phyloP scores from a whole-genome alignment of 2,329 filamentous ascomycete genomes.

The Fusarium brevicatenulatum region DNA sequence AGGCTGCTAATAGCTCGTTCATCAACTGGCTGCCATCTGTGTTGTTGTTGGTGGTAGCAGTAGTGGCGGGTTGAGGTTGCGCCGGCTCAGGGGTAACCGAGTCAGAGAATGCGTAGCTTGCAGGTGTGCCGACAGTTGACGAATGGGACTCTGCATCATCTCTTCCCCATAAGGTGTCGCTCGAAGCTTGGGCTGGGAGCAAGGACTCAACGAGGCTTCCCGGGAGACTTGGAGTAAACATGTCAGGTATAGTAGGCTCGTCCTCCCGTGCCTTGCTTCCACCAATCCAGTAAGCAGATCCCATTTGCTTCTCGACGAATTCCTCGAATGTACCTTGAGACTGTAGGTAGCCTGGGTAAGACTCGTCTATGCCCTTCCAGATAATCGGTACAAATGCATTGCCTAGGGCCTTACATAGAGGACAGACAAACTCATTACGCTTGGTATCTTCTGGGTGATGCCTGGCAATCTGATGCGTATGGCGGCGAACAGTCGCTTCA shows the following conservation, averaged over 20 bases:
- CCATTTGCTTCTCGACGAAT: slow-evolving; percentile 72
- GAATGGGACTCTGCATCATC: slow-evolving; percentile 50
- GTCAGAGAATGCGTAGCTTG: slow-evolving; percentile 56
- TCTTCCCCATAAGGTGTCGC: slow-evolving; percentile 55
- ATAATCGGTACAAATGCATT: slow-evolving; percentile 95
- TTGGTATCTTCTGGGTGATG: slow-evolving; percentile 87
- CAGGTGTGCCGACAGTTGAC: slow-evolving; percentile 51
- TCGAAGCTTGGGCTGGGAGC: slow-evolving; percentile 51
- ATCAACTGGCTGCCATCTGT: slow-evolving; percentile 48
- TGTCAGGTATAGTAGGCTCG: slow-evolving; percentile 44
- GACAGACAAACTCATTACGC: slow-evolving; percentile 92
- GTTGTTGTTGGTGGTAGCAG: not conserved
- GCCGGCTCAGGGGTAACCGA: slow-evolving; percentile 41
- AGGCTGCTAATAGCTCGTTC: slow-evolving; percentile 68
- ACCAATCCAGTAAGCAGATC: slow-evolving; percentile 54
- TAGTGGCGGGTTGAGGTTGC: slow-evolving; percentile 22
- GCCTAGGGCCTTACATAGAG: slow-evolving; percentile 94
- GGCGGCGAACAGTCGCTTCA: slow-evolving; percentile 82
- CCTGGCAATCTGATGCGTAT: slow-evolving; percentile 90
- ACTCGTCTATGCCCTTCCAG: slow-evolving; percentile 92
- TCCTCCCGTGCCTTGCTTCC: slow-evolving; percentile 53
- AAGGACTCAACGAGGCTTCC: slow-evolving; percentile 52
- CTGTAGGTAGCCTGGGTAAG: slow-evolving; percentile 78
- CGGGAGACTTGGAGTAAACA: slow-evolving; percentile 51
- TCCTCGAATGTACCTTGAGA: slow-evolving; percentile 69